A percentile compares a stretch with the other conserved stretches of the same genome.
Conservation (phyloP, 73 alveolate genomes). For the Paramecium biaurelia region DNA sequence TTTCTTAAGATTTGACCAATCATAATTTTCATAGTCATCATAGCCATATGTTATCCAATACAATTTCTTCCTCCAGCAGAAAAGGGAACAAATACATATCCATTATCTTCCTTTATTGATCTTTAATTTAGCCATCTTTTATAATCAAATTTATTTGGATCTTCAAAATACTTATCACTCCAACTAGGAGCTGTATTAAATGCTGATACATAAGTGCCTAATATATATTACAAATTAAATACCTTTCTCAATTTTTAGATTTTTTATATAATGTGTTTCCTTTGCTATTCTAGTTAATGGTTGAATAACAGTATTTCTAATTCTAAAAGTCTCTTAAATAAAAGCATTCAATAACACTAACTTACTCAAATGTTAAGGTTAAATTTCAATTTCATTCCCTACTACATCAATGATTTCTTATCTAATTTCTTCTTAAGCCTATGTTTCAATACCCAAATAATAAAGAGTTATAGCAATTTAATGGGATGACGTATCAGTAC, state of each 20-base stretch:
- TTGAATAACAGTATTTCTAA: neutral
- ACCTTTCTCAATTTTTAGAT: neutral
- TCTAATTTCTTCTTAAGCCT: neutral
- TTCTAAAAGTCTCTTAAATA: constrained; percentile 12
- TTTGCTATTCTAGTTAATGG: neutral
- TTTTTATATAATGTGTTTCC: neutral
- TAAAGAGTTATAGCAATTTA: neutral
- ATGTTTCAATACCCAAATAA: neutral
- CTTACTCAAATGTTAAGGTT: neutral
- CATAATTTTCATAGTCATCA: constrained; percentile 23
- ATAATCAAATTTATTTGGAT: constrained; percentile 33
- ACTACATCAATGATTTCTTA: neutral
- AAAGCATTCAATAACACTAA: neutral
- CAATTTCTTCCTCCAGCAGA: constrained; percentile 68
- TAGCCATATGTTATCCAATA: constrained; percentile 60
- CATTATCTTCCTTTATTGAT: neutral
- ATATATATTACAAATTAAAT: neutral
- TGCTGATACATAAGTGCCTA: neutral
- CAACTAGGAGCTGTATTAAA: neutral
- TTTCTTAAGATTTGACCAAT: neutral
- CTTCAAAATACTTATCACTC: neutral
- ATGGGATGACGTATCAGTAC: constrained; percentile 10
- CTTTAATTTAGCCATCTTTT: constrained; percentile 10
- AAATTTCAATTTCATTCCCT: neutral
- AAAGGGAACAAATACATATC: constrained; percentile 45